Evolutionary conservation across 495 filamentous ascomycete species (phyloP), one percentile per base, ranked within the genome.

Genomic region (Aeminium ludgeri): DNA sequence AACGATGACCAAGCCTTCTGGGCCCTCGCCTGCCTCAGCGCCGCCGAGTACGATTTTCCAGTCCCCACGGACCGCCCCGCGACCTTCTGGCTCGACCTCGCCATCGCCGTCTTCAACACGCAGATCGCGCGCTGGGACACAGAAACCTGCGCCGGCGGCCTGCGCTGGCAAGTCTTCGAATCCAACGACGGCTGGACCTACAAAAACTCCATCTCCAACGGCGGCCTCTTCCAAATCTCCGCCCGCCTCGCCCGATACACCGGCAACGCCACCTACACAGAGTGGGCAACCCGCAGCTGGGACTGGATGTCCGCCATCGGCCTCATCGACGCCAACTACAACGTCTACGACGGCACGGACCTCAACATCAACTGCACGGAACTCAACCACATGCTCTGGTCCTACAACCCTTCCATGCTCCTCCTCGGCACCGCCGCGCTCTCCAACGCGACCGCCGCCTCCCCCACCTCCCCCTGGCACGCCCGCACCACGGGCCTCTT

Each of bases 191-290:
- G 71, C 2, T 72, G 67, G 33, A 63, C 62, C 43, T 78, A 81
- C 68, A 81, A 80, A 51, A 82, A 82, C 58, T 60, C 69, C 15
- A 73, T 81, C 48, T 69, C 69, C 48, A 82, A 82, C 56, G 78
- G 75, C 27, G 74, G 67, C 10, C 57, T 81, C 43, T 81, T 84
- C 54, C 74, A 80, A 47, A 58, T 84, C 15, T 65, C 72, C 6
- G 78, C 78, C 6, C 73, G 79, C 8, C 65, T 84, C 11, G 75
- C 72, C 12, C 68, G 69, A 12, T 77, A 76, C 36, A 82, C 79
- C 0, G 70, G 67, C 18, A 73, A 80, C 49, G 49, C 64, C 7
- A 78, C 66, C 0, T 84, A 84, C 50, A 40, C 44, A 10, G 54
- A 59, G 35, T 62, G 58, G 59, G 51, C 55, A 1, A 45, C 47